phyloP scores from a whole-genome alignment of 2,329 filamentous ascomycete genomes.

The Teratosphaeria nubilosa region DNA sequence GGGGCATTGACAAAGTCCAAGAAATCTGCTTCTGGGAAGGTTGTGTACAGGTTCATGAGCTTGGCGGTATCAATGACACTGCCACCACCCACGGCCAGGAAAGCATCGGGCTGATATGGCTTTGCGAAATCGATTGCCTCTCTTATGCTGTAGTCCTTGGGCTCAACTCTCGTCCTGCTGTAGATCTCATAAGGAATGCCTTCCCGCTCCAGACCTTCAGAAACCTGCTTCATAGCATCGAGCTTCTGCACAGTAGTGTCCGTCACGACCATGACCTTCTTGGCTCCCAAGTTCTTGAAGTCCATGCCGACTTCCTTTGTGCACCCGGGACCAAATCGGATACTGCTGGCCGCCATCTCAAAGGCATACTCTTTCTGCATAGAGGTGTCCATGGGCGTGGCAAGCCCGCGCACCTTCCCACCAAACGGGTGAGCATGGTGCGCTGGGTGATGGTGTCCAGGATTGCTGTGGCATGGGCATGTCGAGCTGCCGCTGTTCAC shows the following conservation, averaged over 20 bases:
- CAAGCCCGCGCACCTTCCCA: conserved; percentile 45
- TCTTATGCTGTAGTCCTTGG: conserved; percentile 86
- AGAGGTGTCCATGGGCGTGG: conserved; percentile 63
- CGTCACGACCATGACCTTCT: conserved; percentile 85
- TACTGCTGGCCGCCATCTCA: conserved; percentile 93
- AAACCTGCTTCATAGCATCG: conserved; percentile 80
- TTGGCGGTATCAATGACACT: conserved; percentile 98
- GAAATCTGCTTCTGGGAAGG: conserved; percentile 85
- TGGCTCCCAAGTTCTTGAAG: conserved; percentile 78
- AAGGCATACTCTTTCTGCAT: conserved; percentile 93
- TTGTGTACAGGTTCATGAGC: conserved; percentile 93
- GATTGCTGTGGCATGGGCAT: conserved; percentile 88
- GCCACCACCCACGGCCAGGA: conserved; percentile 82
- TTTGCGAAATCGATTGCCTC: conserved; percentile 83
- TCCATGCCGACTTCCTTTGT: conserved; percentile 98
- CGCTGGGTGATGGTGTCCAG: conserved; percentile 47
- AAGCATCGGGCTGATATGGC: conserved; percentile 72
- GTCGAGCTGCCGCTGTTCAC: conserved; percentile 74
- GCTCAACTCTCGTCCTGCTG: conserved; percentile 73
- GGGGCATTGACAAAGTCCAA: conserved; percentile 97
- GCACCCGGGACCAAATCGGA: conserved; percentile 84
- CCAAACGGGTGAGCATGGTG: conserved; percentile 43
- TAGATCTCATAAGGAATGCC: conserved; percentile 74
- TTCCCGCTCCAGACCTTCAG: conserved; percentile 67
- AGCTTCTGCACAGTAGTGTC: conserved; percentile 72